Base-by-base conservation (phyloP, 2,329 filamentous ascomycete species). In the Plectosphaerella plurivora region DNA sequence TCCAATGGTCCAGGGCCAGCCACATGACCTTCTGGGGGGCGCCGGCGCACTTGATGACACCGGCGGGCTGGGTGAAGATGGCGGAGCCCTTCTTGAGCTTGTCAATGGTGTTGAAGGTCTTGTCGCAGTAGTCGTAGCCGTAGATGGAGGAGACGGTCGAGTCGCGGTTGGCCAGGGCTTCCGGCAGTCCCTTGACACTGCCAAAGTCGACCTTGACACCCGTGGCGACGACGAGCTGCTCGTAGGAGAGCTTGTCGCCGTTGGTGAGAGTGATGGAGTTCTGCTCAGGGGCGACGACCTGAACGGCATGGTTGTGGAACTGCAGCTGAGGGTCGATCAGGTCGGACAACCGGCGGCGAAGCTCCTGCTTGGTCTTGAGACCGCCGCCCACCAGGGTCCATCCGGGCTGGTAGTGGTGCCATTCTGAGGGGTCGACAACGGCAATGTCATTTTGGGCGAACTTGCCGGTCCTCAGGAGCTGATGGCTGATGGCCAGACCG, bases 361-460 rank as follows among this genome's bases (percentile, higher is more conserved):
- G 67, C 22, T 84, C 76, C 56, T 84, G 71, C 62, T 83, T 84
- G 46, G 72, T 76, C 66, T 87, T 87, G 39, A 88, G 72, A 4
- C 84, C 84, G 39, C 81, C 83, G 44, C 84, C 84, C 2, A 87
- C 84, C 1, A 88, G 72, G 2, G 85, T 88, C 84, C 84, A 88
- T 51, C 84, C 84, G 1, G 84, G 83, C 65, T 88, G 84, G 63
- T 87, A 88, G 68, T 88, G 75, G 62, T 88, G 84, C 73, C 76
- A 84, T 57, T 69, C 63, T 1, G 84, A 75, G 0, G 84, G 84
- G 57, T 88, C 84, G 44, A 88, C 68, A 24, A 88, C 60, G 25
- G 84, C 84, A 55, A 88, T 85, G 54, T 88, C 84, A 33, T 82
- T 72, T 44, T 74, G 68, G 0, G 65, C 57, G 60, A 86, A 87